Evolutionary conservation across 345 rosid genomes (phyloP), one percentile per base, ranked within the genome.

Genomic region (Eucalyptus sp.): DNA sequence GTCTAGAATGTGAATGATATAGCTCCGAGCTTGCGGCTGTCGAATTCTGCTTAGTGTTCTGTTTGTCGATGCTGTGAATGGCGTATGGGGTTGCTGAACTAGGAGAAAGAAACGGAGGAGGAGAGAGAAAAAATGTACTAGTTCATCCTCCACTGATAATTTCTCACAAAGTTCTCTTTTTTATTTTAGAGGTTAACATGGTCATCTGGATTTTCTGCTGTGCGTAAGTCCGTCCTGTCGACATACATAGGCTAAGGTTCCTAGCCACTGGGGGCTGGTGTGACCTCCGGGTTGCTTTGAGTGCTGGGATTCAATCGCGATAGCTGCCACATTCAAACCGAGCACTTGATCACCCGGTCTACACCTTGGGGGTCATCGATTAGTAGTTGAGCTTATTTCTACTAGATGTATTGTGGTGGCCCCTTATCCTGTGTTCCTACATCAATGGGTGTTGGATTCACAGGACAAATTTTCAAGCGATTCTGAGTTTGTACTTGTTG

Each of bases 361-460:
- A 20, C 29, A 41, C 83, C 24, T 6, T 3, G 27, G 48, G 48
- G 83, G 0, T 71, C 0, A 37, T 37, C 4, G 8, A 37, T 37
- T 37, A 41, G 83, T 76, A 76, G 27, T 76, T 76, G 7, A 76
- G 15, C 13, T 76, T 37, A 44, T 37, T 76, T 37, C 14, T 10
- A 1, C 83, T 76, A 20, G 48, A 76, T 76, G 83, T 37, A 76
- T 76, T 37, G 83, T 20, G 48, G 81, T 33, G 44, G 81, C 6
- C 20, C 81, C 46, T 33, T 71, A 18, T 71, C 46, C 22, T 31
- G 80, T 31, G 80, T 33, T 31, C 80, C 46, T 10, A 18, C 46
- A 18, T 71, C 8, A 71, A 1, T 71, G 8, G 46, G 27, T 76
- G 83, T 76, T 76, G 48, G 48, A 41, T 41, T 76, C 7, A 3